A percentile compares a stretch with the other conserved stretches of the same genome.
These are phyloP conservation scores for Globisporangium irregulare DNA, from an alignment of 352 stramenopile genomes.

Conservation along the genomic window DNA sequence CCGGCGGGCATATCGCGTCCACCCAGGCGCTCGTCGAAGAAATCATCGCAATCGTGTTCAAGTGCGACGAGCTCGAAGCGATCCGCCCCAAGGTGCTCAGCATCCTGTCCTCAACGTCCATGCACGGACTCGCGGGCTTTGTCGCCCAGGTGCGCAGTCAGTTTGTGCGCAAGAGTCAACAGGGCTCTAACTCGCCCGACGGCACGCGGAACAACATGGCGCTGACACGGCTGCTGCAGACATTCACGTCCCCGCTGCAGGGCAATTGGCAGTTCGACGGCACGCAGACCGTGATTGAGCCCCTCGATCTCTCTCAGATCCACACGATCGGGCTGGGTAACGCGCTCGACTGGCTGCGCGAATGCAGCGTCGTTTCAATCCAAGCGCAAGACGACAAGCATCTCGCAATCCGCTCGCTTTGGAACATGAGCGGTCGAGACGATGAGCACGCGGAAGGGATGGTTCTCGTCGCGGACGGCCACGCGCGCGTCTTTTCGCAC, in stretches of 20 bases:
- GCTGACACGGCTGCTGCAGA: slow-evolving; percentile 13
- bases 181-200: not conserved
- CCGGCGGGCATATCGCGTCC: slow-evolving; percentile 8
- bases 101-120: slow-evolving; percentile 26
- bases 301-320: not conserved
- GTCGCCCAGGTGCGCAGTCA: slow-evolving; percentile 33
- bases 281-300: slow-evolving; percentile 7
- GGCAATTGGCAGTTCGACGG: slow-evolving; percentile 14
- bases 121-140: slow-evolving; percentile 37
- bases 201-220: slow-evolving; percentile 13
- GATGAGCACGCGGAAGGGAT: not conserved
- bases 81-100: slow-evolving; percentile 27
- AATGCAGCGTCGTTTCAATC: slow-evolving; percentile 13
- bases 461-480: slow-evolving; percentile 9
- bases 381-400: slow-evolving; percentile 9
- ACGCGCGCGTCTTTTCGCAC: slow-evolving; percentile 14
- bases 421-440: not conserved
- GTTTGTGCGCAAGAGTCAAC: slow-evolving; percentile 18
- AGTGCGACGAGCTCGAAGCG: slow-evolving; percentile 27
- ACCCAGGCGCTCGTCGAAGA: slow-evolving; percentile 31
- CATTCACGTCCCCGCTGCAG: slow-evolving; percentile 10
- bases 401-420: slow-evolving; percentile 10
- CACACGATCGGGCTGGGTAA: slow-evolving; percentile 6
- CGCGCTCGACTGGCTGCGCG: slow-evolving; percentile 18
- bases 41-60: slow-evolving; percentile 35